Evolutionary conservation across 1,139 yeast species (phyloP).

Genomic region (Citeromyces siamensis): DNA sequence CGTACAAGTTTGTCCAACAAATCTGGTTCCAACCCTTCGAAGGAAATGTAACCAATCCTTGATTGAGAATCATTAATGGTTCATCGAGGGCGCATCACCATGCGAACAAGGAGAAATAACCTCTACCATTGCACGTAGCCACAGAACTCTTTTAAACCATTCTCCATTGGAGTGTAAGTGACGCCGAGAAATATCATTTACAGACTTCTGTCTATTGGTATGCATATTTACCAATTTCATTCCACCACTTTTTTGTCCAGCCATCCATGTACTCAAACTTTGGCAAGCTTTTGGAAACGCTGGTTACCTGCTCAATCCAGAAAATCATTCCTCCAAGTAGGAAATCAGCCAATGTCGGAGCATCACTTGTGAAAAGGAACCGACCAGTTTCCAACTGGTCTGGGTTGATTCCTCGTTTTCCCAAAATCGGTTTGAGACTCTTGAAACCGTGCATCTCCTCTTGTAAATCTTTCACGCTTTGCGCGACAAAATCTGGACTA

Average conservation of each 20-base stretch:
- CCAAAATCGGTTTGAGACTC: neutral
- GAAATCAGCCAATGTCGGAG: conserved; percentile 1
- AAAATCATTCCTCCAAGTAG: neutral
- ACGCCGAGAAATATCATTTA: too few species aligned
- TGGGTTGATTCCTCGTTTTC: neutral
- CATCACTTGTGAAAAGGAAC: neutral
- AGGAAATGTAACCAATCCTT: too few species aligned
- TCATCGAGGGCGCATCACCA: too few species aligned
- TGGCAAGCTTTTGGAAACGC: neutral
- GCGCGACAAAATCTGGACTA: neutral
- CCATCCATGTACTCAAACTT: conserved; percentile 1
- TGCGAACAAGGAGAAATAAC: too few species aligned
- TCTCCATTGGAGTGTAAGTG: too few species aligned
- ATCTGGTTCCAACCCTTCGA: too few species aligned
- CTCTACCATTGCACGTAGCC: too few species aligned
- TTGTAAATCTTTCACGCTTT: neutral
- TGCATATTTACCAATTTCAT: neutral
- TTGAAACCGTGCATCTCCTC: neutral
- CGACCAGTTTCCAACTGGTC: neutral
- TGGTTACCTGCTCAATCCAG: neutral
- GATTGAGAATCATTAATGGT: too few species aligned
- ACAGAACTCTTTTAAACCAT: too few species aligned
- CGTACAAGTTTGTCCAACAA: too few species aligned
- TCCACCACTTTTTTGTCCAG: neutral
- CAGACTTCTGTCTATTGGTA: too few species aligned